Percentiles rank a stretch among this genome's conserved stretches.
phyloP scores from a whole-genome alignment of 228 moss, liverwort and hornwort genomes.

The Sphagnum magellanicum region DNA sequence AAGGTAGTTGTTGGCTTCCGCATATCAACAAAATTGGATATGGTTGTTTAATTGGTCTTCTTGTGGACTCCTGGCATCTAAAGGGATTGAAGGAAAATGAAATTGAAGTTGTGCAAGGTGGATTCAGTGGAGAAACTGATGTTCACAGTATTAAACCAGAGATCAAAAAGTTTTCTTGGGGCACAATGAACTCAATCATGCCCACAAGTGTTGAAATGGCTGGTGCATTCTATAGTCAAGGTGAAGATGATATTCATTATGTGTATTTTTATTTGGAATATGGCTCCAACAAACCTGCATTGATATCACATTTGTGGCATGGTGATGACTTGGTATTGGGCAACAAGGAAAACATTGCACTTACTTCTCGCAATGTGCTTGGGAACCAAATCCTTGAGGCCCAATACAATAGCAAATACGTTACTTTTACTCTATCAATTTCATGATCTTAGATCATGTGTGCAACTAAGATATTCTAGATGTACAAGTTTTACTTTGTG shows the following conservation, averaged over 20 bases:
- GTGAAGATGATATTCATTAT: not conserved
- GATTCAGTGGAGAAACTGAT: no score
- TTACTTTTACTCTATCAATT: no score
- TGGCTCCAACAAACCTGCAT: not conserved
- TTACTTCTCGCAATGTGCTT: not conserved
- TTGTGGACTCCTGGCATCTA: not conserved
- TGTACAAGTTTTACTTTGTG: no score
- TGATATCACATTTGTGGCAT: slow-evolving; percentile 4
- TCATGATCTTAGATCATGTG: no score
- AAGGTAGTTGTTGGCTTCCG: not conserved
- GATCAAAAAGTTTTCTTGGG: not conserved
- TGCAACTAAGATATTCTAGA: no score
- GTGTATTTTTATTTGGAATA: not conserved
- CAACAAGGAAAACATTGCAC: not conserved
- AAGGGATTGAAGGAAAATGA: not conserved
- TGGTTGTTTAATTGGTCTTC: not conserved
- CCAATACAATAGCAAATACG: no score
- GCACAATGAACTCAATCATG: not conserved
- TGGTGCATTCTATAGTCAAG: not conserved
- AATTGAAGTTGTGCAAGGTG: not conserved
- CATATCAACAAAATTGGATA: no score
- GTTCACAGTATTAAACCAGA: no score
- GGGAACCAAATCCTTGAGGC: not conserved
- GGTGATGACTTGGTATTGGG: not conserved
- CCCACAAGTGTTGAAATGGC: not conserved